phyloP scores from a whole-genome alignment of 352 stramenopile genomes.

The Globisporangium ultimum region DNA sequence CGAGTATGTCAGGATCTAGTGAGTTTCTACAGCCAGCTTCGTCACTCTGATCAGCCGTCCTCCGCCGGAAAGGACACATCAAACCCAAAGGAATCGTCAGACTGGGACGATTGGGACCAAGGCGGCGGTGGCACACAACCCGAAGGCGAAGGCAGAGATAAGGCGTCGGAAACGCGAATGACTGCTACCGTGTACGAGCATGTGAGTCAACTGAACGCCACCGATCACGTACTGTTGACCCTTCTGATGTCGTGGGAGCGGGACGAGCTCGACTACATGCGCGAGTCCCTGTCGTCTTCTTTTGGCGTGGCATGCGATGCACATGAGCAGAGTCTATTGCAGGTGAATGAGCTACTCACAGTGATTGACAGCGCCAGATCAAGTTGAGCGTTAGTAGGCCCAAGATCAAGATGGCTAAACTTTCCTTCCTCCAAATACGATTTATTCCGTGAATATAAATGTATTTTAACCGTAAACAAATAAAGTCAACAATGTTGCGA shows the following conservation, averaged over 20 bases:
- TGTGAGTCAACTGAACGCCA: neutral
- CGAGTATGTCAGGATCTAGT: slow-evolving; percentile 1
- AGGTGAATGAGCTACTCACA: too few relatives aligned
- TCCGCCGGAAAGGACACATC: neutral
- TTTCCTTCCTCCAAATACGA: too few relatives aligned
- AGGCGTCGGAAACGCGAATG: neutral
- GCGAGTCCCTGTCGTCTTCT: neutral
- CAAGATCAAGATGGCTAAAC: too few relatives aligned
- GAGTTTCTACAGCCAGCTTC: neutral
- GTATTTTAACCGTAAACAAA: too few relatives aligned
- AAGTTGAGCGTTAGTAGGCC: too few relatives aligned
- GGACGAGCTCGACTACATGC: neutral
- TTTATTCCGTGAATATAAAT: too few relatives aligned
- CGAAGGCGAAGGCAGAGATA: neutral
- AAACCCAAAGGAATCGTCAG: neutral
- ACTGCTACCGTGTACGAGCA: neutral
- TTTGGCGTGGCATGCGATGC: too few relatives aligned
- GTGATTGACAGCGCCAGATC: too few relatives aligned
- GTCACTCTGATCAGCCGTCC: neutral
- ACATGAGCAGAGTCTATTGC: too few relatives aligned
- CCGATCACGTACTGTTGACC: neutral
- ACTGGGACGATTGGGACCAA: slow-evolving; percentile 46
- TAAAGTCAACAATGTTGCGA: too few relatives aligned
- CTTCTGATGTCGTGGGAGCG: neutral
- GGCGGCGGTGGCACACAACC: slow-evolving; percentile 8